Percentiles rank a stretch among this genome's conserved stretches.
phyloP scores from a whole-genome alignment of 78 protist species.

The Creolimax fragrantissima region DNA sequence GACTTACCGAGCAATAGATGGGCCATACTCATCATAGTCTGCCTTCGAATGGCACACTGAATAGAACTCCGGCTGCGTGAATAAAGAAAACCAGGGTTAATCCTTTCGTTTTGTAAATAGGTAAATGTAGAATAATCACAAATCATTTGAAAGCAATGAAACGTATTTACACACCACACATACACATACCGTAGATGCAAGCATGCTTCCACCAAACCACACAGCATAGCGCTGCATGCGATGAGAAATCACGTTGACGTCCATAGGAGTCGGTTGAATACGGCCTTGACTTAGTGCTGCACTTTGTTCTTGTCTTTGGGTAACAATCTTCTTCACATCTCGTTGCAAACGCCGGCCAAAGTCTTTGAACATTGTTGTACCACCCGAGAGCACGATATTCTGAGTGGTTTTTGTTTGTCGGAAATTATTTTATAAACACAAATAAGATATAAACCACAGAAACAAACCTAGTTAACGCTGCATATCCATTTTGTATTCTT shows the following conservation, averaged over 20 bases:
- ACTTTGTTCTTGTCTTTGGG: constrained; percentile 50
- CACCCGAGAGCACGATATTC: constrained; percentile 97
- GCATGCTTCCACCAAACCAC: constrained; percentile 93
- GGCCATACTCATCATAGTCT: constrained; percentile 94
- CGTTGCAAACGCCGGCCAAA: constrained; percentile 86
- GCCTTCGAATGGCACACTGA: constrained; percentile 77
- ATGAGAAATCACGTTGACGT: constrained; percentile 91
- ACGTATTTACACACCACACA: too few relatives aligned
- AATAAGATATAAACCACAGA: neutral
- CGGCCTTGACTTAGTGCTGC: constrained; percentile 64
- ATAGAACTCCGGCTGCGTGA: constrained; percentile 76
- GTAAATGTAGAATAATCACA: too few relatives aligned
- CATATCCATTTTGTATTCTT: too few relatives aligned
- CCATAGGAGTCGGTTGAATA: constrained; percentile 64
- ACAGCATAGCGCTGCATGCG: constrained; percentile 92
- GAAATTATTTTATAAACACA: neutral
- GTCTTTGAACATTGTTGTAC: constrained; percentile 97
- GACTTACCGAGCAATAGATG: constrained; percentile 52
- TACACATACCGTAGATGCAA: constrained; percentile 66
- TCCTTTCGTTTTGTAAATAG: too few relatives aligned
- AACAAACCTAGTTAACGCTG: neutral
- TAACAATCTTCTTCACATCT: constrained; percentile 69
- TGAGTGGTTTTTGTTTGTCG: too few relatives aligned
- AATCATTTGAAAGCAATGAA: too few relatives aligned
- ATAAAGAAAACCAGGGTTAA: neutral